Evolutionary conservation across 768 basidiomycete genomes (phyloP).

Genomic region (Amanita brunnescens): DNA sequence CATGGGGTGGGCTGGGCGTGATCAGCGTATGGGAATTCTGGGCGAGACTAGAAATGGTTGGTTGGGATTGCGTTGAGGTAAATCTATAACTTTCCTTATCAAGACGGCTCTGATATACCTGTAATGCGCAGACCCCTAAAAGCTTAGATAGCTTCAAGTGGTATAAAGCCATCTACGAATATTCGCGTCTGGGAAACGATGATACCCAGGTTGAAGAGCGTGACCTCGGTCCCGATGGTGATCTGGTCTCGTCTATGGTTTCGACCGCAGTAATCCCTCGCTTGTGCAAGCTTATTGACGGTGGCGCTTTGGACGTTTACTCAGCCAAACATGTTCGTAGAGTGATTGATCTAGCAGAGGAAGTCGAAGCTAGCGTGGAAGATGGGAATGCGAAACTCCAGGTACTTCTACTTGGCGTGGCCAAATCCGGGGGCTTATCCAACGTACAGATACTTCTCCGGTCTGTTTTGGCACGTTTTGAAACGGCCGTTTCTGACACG

Average conservation of each 20-base stretch:
- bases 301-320: slow-evolving; percentile 79
- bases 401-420: slow-evolving; percentile 27
- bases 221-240: slow-evolving; percentile 74
- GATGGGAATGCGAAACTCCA: slow-evolving; percentile 53
- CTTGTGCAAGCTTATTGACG: slow-evolving; percentile 62
- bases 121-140: slow-evolving; percentile 31
- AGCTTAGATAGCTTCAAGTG: slow-evolving; percentile 77
- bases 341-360: slow-evolving; percentile 68
- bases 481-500: slow-evolving; percentile 43
- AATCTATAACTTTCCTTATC: slow-evolving; percentile 13
- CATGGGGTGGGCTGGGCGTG: slow-evolving; percentile 86
- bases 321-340: slow-evolving; percentile 54
- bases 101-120: slow-evolving; percentile 6
- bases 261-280: slow-evolving; percentile 76
- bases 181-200: slow-evolving; percentile 48
- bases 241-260: slow-evolving; percentile 81
- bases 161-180: slow-evolving; percentile 72
- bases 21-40: slow-evolving; percentile 93
- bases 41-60: slow-evolving; percentile 77
- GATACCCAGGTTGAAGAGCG: slow-evolving; percentile 35
- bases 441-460: slow-evolving; percentile 47
- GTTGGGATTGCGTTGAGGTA: slow-evolving; percentile 85
- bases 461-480: slow-evolving; percentile 42
- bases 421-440: background rate
- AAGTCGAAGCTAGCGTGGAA: slow-evolving; percentile 70